Conservation (phyloP, 768 basidiomycete species). For the Phanerochaete carnosa region DNA sequence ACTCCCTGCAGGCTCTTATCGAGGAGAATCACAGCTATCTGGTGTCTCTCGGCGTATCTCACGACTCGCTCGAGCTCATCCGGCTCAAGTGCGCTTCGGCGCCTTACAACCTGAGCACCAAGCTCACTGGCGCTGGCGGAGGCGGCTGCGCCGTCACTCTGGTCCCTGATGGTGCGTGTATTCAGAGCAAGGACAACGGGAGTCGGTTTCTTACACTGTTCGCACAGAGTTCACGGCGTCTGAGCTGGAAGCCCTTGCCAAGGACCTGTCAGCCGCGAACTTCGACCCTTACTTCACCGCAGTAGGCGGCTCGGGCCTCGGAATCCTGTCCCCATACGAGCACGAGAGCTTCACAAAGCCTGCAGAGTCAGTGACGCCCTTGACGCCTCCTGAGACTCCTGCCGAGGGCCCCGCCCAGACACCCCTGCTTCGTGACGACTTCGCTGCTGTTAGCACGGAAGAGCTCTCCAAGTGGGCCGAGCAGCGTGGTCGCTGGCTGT, state of each 20-base stretch:
- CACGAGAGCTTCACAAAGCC: slow-evolving; percentile 4
- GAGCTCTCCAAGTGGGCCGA: slow-evolving; percentile 53
- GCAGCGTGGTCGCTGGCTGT: slow-evolving; percentile 57
- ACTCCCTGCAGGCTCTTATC: slow-evolving; percentile 86
- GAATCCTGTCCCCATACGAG: slow-evolving; percentile 63
- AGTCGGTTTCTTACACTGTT: background rate
- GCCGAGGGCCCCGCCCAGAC: slow-evolving; percentile 20
- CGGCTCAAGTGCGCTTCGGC: slow-evolving; percentile 58
- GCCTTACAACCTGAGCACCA: slow-evolving; percentile 78
- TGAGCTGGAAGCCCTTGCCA: slow-evolving; percentile 54
- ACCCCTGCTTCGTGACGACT: slow-evolving; percentile 30
- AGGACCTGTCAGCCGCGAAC: slow-evolving; percentile 54
- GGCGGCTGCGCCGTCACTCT: slow-evolving; percentile 98
- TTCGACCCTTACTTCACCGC: slow-evolving; percentile 88
- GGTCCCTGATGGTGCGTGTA: slow-evolving; percentile 80
- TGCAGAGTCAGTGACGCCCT: slow-evolving; percentile 1
- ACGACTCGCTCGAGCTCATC: slow-evolving; percentile 82
- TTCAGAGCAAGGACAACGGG: background rate
- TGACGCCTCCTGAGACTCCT: slow-evolving; percentile 21
- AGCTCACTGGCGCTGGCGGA: slow-evolving; percentile 96
- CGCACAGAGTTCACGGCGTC: slow-evolving; percentile 67
- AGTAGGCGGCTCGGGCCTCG: slow-evolving; percentile 91
- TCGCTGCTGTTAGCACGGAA: slow-evolving; percentile 38
- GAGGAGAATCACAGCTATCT: slow-evolving; percentile 88
- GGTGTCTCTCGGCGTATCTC: slow-evolving; percentile 84